Conservation (phyloP, 2,329 filamentous ascomycete genomes). For the Aspergillus glaucus region DNA sequence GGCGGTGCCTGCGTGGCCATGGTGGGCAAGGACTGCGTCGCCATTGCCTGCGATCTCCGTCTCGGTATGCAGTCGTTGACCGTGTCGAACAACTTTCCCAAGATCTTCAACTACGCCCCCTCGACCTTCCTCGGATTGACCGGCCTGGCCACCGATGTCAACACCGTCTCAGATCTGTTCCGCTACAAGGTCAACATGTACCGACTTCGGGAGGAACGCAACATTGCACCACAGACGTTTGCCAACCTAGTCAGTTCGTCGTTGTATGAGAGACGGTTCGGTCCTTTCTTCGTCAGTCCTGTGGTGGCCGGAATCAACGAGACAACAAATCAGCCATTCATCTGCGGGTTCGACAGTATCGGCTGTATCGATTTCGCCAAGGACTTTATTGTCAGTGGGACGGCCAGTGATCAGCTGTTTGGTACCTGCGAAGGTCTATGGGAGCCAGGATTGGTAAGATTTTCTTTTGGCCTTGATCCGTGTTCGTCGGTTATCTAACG, state of each 20-base stretch:
- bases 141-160: slow-evolving; percentile 91
- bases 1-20: slow-evolving; percentile 96
- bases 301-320: slow-evolving; percentile 93
- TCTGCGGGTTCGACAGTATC: slow-evolving; percentile 98
- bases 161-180: slow-evolving; percentile 92
- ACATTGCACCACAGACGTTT: slow-evolving; percentile 90
- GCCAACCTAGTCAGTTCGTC: slow-evolving; percentile 88
- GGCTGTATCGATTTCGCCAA: slow-evolving; percentile 99
- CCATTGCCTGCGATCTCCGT: slow-evolving; percentile 97
- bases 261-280: slow-evolving; percentile 93
- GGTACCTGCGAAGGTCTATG: slow-evolving; percentile 97
- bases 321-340: slow-evolving; percentile 91
- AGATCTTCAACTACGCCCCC: slow-evolving; percentile 91
- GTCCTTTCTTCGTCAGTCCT: slow-evolving; percentile 91
- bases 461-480: background rate
- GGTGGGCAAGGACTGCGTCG: slow-evolving; percentile 99
- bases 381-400: slow-evolving; percentile 97
- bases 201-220: slow-evolving; percentile 92
- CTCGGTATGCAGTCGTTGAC: slow-evolving; percentile 94
- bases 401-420: slow-evolving; percentile 94
- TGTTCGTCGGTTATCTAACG: background rate
- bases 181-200: slow-evolving; percentile 99
- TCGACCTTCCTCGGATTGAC: slow-evolving; percentile 94
- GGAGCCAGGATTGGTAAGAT: slow-evolving; percentile 88
- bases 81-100: slow-evolving; percentile 98